A percentile compares a stretch with the other conserved stretches of the same genome.
Evolutionary conservation across 768 basidiomycete genomes (phyloP).

Genomic region (Infundibulicybe gibba): DNA sequence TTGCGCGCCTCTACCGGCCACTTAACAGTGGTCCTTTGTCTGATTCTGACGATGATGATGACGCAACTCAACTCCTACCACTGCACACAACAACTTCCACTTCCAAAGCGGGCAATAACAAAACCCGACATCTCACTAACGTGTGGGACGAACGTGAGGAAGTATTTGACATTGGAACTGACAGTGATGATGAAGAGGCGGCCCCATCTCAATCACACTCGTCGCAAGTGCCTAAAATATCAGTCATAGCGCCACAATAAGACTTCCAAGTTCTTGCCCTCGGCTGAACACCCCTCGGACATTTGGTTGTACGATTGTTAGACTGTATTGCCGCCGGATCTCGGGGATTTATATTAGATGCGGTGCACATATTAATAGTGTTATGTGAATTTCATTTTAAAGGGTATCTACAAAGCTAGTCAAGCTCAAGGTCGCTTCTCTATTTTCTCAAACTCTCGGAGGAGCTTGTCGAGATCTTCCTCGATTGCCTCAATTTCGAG

Average conservation of each 20-base stretch:
- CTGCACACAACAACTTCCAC: slow-evolving; percentile 30
- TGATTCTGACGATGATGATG: slow-evolving; percentile 55
- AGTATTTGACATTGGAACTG: slow-evolving; percentile 63
- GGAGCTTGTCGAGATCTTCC: slow-evolving; percentile 37
- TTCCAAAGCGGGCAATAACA: slow-evolving; percentile 24
- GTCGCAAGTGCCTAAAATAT: slow-evolving; percentile 17
- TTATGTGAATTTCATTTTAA: too few relatives aligned
- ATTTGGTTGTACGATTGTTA: slow-evolving; percentile 6
- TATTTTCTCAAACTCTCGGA: too few relatives aligned
- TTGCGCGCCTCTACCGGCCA: slow-evolving; percentile 75
- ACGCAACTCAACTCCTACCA: slow-evolving; percentile 60
- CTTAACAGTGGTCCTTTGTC: slow-evolving; percentile 48
- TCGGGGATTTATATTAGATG: background rate
- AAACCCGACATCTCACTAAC: slow-evolving; percentile 43
- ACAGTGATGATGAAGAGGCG: slow-evolving; percentile 53
- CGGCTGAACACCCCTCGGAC: slow-evolving; percentile 6
- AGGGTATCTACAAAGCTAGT: too few relatives aligned
- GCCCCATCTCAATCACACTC: slow-evolving; percentile 8
- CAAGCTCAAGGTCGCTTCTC: too few relatives aligned
- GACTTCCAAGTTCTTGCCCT: background rate
- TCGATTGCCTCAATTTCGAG: slow-evolving; percentile 40
- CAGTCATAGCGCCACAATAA: slow-evolving; percentile 6
- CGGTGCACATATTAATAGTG: too few relatives aligned
- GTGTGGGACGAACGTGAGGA: slow-evolving; percentile 83
- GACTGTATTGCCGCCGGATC: background rate